Conservation (phyloP, 2,329 filamentous ascomycete species). For the Fusarium staphyleae region DNA sequence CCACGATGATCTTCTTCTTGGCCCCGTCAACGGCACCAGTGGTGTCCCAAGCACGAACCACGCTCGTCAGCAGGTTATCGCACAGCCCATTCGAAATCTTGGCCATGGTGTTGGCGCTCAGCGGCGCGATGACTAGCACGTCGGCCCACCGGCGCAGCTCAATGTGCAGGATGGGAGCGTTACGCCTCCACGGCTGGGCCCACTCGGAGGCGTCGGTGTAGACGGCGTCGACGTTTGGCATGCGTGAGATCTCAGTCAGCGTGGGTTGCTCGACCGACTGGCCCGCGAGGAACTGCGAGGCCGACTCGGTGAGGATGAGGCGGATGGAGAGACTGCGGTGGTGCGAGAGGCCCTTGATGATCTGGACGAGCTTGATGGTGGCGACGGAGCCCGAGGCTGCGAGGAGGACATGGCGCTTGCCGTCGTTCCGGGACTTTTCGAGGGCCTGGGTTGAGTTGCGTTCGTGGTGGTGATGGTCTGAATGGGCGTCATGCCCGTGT, state of each 20-base stretch:
- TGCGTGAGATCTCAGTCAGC: constrained; percentile 61
- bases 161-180: constrained; percentile 86
- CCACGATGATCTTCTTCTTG: constrained; percentile 75
- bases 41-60: constrained; percentile 88
- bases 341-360: constrained; percentile 64
- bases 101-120: constrained; percentile 85
- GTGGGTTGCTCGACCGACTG: constrained; percentile 80
- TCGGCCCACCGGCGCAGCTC: constrained; percentile 82
- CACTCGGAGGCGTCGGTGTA: constrained; percentile 90
- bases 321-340: constrained; percentile 75
- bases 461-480: constrained; percentile 24
- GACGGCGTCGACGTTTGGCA: constrained; percentile 79
- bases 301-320: constrained; percentile 79
- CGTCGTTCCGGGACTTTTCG: constrained; percentile 46
- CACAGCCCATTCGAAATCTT: constrained; percentile 81
- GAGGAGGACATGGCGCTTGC: constrained; percentile 53
- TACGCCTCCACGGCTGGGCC: constrained; percentile 77
- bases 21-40: constrained; percentile 63
- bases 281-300: constrained; percentile 76
- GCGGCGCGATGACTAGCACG: constrained; percentile 78
- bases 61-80: constrained; percentile 76
- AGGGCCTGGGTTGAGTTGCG: constrained; percentile 45
- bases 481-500: constrained; percentile 34
- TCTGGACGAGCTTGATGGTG: constrained; percentile 80
- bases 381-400: constrained; percentile 70